These are phyloP conservation scores for Atkinsonella hypoxylon DNA, from an alignment of 2,329 filamentous ascomycete genomes.

Conservation along the genomic window DNA sequence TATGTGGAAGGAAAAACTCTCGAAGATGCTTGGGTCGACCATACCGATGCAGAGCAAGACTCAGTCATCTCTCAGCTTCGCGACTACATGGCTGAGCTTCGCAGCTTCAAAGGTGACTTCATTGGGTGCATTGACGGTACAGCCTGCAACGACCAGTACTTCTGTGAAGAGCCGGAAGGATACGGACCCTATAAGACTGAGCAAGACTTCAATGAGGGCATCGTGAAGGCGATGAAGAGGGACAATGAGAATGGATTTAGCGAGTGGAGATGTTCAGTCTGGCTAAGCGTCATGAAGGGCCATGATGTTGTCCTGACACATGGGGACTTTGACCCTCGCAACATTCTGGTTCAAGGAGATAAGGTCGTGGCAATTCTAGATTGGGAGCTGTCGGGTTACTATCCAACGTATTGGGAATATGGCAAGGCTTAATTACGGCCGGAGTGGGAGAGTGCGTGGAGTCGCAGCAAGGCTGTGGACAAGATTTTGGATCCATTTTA, in stretches of 20 bases:
- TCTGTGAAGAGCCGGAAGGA: conserved; percentile 6
- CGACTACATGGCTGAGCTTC: conserved; percentile 11
- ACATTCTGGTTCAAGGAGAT: conserved; percentile 23
- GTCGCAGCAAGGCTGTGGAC: conserved; percentile 3
- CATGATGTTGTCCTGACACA: conserved; percentile 28
- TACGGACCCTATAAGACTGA: conserved; percentile 11
- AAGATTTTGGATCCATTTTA: conserved; percentile 5
- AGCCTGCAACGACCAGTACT: conserved; percentile 12
- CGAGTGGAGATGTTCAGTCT: conserved; percentile 8
- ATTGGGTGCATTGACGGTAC: conserved; percentile 12
- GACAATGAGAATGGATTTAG: conserved; percentile 2
- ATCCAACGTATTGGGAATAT: conserved; percentile 19
- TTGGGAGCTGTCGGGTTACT: conserved; percentile 30
- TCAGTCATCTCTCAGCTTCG: conserved; percentile 11
- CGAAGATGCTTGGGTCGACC: conserved; percentile 8
- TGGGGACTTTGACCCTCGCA: conserved; percentile 28
- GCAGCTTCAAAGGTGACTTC: conserved; percentile 8
- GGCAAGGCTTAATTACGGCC: conserved; percentile 5
- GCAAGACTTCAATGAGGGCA: conserved; percentile 11
- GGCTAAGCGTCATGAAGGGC: conserved; percentile 9
- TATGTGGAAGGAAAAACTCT: conserved; percentile 10
- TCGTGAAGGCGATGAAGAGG: conserved; percentile 10
- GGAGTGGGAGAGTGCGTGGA: conserved; percentile 5
- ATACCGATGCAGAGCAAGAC: conserved; percentile 7
- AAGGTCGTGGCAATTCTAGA: conserved; percentile 27